Base-by-base conservation (phyloP, 2,329 filamentous ascomycete genomes). In the Thermomyces lanuginosus region DNA sequence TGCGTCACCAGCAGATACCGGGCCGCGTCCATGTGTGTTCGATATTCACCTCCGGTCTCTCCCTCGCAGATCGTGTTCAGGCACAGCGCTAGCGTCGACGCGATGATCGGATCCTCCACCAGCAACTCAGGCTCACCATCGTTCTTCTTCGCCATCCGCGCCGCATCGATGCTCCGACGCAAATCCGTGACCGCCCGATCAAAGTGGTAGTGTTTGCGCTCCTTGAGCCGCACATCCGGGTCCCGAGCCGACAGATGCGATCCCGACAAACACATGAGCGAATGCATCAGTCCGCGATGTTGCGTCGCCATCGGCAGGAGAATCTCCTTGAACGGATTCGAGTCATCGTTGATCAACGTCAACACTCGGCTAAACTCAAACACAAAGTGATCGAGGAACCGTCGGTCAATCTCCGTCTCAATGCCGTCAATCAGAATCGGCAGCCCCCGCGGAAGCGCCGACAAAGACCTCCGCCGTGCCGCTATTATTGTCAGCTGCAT, bases 271-370 rank as follows among this genome's bases (percentile, higher is more conserved):
- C 79, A 82, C 28, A 92, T 64, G 26, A 92, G 71, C 7, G 82
- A 89, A 48, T 92, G 83, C 82, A 92, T 92, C 27, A 92, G 60
- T 8, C 81, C 81, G 35, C 72, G 66, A 45, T 92, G 76, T 33
- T 74, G 64, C 21, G 79, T 72, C 2, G 83, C 82, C 58, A 91
- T 77, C 1, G 80, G 79, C 2, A 92, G 61, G 18, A 92, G 60
- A 38, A 89, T 75, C 37, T 82, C 76, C 44, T 80, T 80, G 56
- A 92, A 92, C 1, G 81, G 80, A 39, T 91, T 92, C 33, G 73
- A 72, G 34, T 75, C 66, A 45, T 84, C 79, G 26, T 76, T 75
- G 43, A 86, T 79, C 10, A 92, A 67, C 1, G 79, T 92, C 27
- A 92, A 62, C 2, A 89, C 76, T 21, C 73, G 70, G 54, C 80